Evolutionary conservation across 768 basidiomycete genomes (phyloP).

Genomic region (Boletus reticulatus): DNA sequence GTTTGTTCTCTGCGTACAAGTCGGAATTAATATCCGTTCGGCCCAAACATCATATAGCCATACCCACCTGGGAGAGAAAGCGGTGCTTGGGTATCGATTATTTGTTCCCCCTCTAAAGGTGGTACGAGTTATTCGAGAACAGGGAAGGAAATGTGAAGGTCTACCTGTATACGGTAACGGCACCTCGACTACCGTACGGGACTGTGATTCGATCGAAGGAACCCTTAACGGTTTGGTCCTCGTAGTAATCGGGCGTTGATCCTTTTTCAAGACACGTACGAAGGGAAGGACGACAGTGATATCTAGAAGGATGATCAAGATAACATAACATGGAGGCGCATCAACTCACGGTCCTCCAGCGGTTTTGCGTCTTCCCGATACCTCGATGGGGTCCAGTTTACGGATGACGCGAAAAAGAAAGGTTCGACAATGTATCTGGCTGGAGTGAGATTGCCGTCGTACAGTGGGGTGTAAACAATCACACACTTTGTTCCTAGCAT

Average conservation of each 20-base stretch:
- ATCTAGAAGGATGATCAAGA: conserved; percentile 27
- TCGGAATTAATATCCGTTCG: not conserved
- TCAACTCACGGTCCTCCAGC: conserved; percentile 39
- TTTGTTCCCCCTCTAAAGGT: conserved; percentile 13
- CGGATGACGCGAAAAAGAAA: conserved; percentile 43
- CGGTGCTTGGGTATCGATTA: conserved; percentile 32
- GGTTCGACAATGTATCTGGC: conserved; percentile 42
- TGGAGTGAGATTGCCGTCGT: not conserved
- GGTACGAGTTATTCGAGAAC: not conserved
- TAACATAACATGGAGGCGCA: not conserved
- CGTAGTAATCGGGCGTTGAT: conserved; percentile 17
- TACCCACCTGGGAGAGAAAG: conserved; percentile 22
- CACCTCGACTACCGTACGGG: not conserved
- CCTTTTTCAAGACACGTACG: conserved; percentile 37
- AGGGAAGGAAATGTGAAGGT: not conserved
- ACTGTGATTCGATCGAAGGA: not conserved
- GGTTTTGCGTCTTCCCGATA: conserved; percentile 37
- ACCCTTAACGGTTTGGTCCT: conserved; percentile 15
- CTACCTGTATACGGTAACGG: conserved; percentile 13
- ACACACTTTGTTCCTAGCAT: conserved; percentile 41
- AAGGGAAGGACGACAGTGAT: conserved; percentile 44
- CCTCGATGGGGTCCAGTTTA: conserved; percentile 41
- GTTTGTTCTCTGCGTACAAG: conserved; percentile 10
- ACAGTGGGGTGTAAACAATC: no score
- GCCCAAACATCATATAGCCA: not conserved